phyloP scores from a whole-genome alignment of 2,329 filamentous ascomycete species.

The Chalaropsis thielavioides region DNA sequence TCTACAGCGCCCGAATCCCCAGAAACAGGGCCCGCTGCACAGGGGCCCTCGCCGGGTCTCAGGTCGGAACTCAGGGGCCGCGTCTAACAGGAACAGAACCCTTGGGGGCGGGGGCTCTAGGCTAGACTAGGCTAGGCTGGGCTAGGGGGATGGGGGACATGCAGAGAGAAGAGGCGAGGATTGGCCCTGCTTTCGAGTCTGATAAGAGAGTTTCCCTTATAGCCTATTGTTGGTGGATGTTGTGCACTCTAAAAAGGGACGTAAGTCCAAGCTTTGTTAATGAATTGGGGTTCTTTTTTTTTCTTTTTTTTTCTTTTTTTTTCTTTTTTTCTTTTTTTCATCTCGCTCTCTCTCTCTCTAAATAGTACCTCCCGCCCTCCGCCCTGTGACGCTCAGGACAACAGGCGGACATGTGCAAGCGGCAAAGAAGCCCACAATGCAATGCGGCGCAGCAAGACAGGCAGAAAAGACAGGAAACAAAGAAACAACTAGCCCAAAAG shows the following conservation, averaged over 20 bases:
- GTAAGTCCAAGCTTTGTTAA: not conserved
- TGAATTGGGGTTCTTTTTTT: not conserved
- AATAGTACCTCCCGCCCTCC: too few species aligned
- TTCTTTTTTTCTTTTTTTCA: not conserved
- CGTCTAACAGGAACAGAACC: not conserved
- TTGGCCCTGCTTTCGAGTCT: too few species aligned
- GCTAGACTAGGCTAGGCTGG: too few species aligned
- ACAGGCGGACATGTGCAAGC: not conserved
- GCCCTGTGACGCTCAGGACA: not conserved
- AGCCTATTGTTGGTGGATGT: too few species aligned
- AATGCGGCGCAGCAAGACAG: not conserved
- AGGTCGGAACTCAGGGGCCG: constrained; percentile 2
- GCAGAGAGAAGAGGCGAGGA: too few species aligned
- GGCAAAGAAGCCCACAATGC: not conserved
- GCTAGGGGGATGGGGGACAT: too few species aligned
- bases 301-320: not conserved
- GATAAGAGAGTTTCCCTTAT: too few species aligned
- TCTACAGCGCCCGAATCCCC: not conserved
- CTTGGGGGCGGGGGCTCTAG: not conserved
- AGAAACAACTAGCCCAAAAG: not conserved
- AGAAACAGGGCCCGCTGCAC: too few species aligned
- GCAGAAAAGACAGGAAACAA: not conserved
- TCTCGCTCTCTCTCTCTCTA: too few species aligned
- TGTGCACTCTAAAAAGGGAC: too few species aligned
- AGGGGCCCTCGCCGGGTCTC: not conserved